Base-by-base conservation (phyloP, 176 grass and related monocot species). In the Ananas comosus region DNA sequence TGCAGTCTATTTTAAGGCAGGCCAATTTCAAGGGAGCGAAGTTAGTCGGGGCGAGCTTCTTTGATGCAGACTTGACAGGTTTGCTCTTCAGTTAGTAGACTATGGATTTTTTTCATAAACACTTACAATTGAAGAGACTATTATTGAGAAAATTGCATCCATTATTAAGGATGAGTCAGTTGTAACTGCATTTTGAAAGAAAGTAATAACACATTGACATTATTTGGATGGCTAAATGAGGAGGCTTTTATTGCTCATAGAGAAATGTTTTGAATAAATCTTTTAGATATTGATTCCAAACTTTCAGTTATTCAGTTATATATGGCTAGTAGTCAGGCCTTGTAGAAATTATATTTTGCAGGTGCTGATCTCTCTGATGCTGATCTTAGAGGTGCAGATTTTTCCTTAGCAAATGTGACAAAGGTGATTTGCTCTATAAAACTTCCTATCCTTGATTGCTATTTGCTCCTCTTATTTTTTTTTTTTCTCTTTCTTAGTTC, bases 21-120 rank as follows among this genome's bases (percentile, higher is more conserved):
- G 86, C 83, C 9, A 96, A 86, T 80, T 96, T 96, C 78, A 91
- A 86, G 80, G 92, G 85, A 10, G 75, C 88, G 3, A 96, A 88
- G 29, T 74, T 91, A 65, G 80, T 96, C 1, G 88, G 88, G 18
- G 88, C 92, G 0, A 91, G 92, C 63, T 96, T 96, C 83, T 96
- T 96, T 13, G 88, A 96, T 17, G 88, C 92, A 0, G 88, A 96
- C 76, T 76, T 96, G 1, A 96, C 92, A 86, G 88, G 92, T 91
- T 1, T 72, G 28, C 16, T 52, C 2, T 10, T n/a, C 28, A 42
- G 33, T 42, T 42, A 42, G 33, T 42, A 42, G 33, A 6, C 33
- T 42, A 33, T 5, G 29, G 33, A 42, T 42, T 7, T 42, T 42
- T 42, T 16, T 59, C 54, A 59, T 10, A 21, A 59, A 18, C 54